Conservation (phyloP, 2,329 filamentous ascomycete genomes). For the Coccinonectria pachysandricola region DNA sequence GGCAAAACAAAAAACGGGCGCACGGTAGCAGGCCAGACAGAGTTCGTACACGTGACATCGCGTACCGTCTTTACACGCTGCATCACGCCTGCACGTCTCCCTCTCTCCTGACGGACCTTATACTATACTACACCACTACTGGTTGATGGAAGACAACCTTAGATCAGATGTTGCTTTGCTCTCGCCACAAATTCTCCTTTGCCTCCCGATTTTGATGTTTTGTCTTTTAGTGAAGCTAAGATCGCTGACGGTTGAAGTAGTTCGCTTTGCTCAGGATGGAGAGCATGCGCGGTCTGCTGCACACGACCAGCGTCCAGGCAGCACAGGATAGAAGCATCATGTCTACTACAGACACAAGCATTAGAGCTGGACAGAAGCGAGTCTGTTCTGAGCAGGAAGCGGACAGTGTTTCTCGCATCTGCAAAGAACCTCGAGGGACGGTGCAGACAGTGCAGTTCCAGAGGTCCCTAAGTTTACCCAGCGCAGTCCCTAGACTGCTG, state of each 20-base stretch:
- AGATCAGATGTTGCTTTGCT: too few relatives aligned
- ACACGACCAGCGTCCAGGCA: conserved; percentile 42
- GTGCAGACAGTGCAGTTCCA: conserved; percentile 25
- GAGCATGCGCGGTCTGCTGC: conserved; percentile 31
- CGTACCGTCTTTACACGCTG: too few relatives aligned
- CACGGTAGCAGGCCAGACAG: conserved; percentile 1
- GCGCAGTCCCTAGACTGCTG: conserved; percentile 19
- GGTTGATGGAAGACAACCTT: too few relatives aligned
- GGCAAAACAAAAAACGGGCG: not conserved
- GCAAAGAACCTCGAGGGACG: conserved; percentile 2
- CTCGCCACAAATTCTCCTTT: not conserved
- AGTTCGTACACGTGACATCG: conserved; percentile 16
- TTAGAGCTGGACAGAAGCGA: conserved; percentile 44
- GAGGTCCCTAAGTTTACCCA: conserved; percentile 23
- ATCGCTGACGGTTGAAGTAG: too few relatives aligned
- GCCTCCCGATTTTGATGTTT: not conserved
- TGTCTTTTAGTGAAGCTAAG: too few relatives aligned
- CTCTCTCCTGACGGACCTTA: too few relatives aligned
- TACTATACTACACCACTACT: too few relatives aligned
- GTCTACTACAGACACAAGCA: too few relatives aligned
- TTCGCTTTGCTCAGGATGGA: conserved; percentile 30
- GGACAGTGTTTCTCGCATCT: conserved; percentile 1
- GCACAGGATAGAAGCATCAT: conserved; percentile 30
- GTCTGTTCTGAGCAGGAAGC: conserved; percentile 16
- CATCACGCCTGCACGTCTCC: too few relatives aligned